Conservation (phyloP, 495 filamentous ascomycete genomes). For the Amphirosellinia nigrospora region DNA sequence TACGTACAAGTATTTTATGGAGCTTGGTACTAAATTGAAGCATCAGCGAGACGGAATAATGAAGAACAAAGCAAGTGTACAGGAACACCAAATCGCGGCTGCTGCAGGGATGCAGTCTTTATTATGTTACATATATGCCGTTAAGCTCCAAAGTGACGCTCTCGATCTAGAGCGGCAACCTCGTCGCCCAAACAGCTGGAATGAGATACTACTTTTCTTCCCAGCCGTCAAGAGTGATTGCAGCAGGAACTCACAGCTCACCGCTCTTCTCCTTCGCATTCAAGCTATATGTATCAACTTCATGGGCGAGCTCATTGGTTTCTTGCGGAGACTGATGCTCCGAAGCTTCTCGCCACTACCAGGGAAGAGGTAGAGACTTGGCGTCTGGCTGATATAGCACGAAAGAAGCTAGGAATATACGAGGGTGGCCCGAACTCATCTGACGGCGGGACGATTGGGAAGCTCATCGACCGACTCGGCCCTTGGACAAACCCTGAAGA, state of each 20-base stretch:
- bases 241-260: conserved; percentile 27
- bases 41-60: conserved; percentile 50
- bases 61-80: conserved; percentile 28
- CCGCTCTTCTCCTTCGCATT: conserved; percentile 38
- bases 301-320: conserved; percentile 34
- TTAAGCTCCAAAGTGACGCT: conserved; percentile 38
- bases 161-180: conserved; percentile 35
- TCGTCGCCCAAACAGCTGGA: conserved; percentile 27
- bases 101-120: conserved; percentile 39
- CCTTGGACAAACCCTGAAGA: conserved; percentile 41
- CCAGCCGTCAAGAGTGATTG: conserved; percentile 33
- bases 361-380: conserved; percentile 36
- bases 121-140: conserved; percentile 36
- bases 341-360: conserved; percentile 21
- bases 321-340: conserved; percentile 32
- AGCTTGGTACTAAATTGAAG: conserved; percentile 50
- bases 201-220: conserved; percentile 30
- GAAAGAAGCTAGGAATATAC: conserved; percentile 33
- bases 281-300: conserved; percentile 37
- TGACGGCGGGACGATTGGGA: conserved; percentile 36
- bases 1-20: conserved; percentile 35
- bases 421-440: conserved; percentile 32
- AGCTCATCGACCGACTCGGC: conserved; percentile 40
- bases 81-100: conserved; percentile 33
- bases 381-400: conserved; percentile 31